Evolutionary conservation across 495 filamentous ascomycete species (phyloP), one percentile per base, ranked within the genome.

Genomic region (Penicillium malachiteum): DNA sequence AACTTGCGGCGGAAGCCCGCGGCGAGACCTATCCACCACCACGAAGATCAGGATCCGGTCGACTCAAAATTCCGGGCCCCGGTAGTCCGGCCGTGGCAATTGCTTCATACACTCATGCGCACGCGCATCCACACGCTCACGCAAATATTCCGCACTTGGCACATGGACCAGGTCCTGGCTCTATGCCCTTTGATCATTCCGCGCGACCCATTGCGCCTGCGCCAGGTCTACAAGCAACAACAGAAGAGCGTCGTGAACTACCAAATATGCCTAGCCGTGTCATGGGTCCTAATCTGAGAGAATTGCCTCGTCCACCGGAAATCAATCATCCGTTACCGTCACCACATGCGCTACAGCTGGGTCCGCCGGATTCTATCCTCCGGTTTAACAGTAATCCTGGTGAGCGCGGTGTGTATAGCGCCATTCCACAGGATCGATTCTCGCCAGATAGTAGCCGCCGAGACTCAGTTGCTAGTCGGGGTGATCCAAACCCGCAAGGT

Each of bases 11-110:
- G 42, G 78, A 81, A 62, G 71, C 72, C 16, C 76, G 78, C 12
- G 78, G 78, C n/a, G 76, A 79, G 58, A 62, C 67, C 3, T 82
- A 81, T 53, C 79, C 76, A 37, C 71, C 76, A 11, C 70, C 73
- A 3, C 61, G 74, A 33, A 59, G 71, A 34, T 55, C 60, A 16
- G 52, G 57, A 7, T 64, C 69, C 13, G 59, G 56, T n/a, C 71
- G 67, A 56, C 42, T 65, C 5, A 76, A 73, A 39, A 54, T 59
- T 14, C 63, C 67, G 30, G 69, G 68, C 3, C 72, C 72, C 11
- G 70, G 68, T 13, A 76, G 71, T 46, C 69, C 72, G 8, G 60
- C 65, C 13, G 34, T 44, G 6, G 49, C 48, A 16, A 37, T 52
- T 9, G 18, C 48, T 7, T 42, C 53, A 11, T 55, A 52, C 30